Percentiles rank a stretch among this genome's conserved stretches.
These are phyloP conservation scores for Citrus australasica DNA, from an alignment of 345 rosid species.

Conservation along the genomic window DNA sequence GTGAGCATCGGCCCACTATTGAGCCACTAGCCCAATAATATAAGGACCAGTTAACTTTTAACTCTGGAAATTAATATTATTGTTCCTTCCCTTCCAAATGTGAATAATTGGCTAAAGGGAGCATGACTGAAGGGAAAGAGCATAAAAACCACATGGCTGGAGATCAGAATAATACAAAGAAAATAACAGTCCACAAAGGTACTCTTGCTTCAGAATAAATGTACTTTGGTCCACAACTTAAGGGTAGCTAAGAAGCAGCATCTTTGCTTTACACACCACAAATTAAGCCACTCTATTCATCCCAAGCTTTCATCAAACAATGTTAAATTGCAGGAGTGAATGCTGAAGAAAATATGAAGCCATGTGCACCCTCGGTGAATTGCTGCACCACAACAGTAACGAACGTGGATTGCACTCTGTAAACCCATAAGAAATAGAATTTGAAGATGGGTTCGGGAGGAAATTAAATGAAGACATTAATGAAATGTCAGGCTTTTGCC, in stretches of 20 bases:
- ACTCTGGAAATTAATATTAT: background rate
- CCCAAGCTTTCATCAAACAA: background rate
- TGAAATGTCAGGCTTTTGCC: background rate
- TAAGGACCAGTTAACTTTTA: background rate
- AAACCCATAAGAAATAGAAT: background rate
- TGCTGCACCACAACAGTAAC: background rate
- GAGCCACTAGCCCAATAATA: too few relatives aligned
- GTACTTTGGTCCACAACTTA: background rate
- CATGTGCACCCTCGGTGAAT: background rate
- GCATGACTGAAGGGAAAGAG: background rate
- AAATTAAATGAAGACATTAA: background rate
- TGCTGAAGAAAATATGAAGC: background rate
- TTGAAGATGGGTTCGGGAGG: background rate
- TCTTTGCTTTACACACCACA: background rate
- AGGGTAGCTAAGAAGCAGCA: background rate
- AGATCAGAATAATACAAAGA: background rate
- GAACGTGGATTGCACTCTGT: background rate
- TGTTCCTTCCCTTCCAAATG: background rate
- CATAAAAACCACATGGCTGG: background rate
- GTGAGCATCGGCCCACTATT: too few relatives aligned
- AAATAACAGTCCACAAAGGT: background rate
- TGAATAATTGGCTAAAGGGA: background rate
- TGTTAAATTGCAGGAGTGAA: background rate
- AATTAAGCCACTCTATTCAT: background rate
- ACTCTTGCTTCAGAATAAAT: background rate